phyloP scores from a whole-genome alignment of 805 yeast genomes.

The Scheffersomyces amazonensis region DNA sequence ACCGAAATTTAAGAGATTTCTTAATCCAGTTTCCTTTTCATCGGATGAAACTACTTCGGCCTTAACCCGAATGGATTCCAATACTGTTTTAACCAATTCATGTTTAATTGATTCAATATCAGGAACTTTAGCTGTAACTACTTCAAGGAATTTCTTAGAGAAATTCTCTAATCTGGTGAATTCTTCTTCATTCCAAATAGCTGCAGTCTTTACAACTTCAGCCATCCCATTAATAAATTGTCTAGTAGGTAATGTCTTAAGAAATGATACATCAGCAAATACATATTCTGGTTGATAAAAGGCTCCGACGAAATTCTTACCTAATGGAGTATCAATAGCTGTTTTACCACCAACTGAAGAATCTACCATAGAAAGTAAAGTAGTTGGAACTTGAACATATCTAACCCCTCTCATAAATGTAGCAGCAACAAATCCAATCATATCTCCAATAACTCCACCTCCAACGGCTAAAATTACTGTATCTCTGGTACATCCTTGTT shows the following conservation, averaged over 20 bases:
- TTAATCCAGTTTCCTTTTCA: slow-evolving; percentile 91
- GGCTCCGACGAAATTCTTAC: slow-evolving; percentile 94
- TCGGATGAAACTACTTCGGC: slow-evolving; percentile 92
- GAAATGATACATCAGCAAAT: slow-evolving; percentile 82
- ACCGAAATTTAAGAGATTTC: slow-evolving; percentile 92
- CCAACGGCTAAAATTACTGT: slow-evolving; percentile 93
- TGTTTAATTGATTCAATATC: slow-evolving; percentile 69
- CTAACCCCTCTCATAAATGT: slow-evolving; percentile 98
- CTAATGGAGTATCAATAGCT: slow-evolving; percentile 94
- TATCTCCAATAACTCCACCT: slow-evolving; percentile 98
- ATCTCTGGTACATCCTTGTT: slow-evolving; percentile 90
- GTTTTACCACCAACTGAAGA: slow-evolving; percentile 98
- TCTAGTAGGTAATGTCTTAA: slow-evolving; percentile 84
- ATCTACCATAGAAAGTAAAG: slow-evolving; percentile 94
- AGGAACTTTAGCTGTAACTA: slow-evolving; percentile 43
- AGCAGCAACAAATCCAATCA: slow-evolving; percentile 99
- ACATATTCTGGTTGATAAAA: slow-evolving; percentile 95
- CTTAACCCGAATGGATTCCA: slow-evolving; percentile 84
- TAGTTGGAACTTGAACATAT: slow-evolving; percentile 91
- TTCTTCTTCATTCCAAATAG: slow-evolving; percentile 92
- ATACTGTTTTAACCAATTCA: slow-evolving; percentile 73
- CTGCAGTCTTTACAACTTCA: slow-evolving; percentile 96
- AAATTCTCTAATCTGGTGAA: slow-evolving; percentile 80
- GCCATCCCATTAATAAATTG: slow-evolving; percentile 98
- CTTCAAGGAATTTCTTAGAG: slow-evolving; percentile 64